Evolutionary conservation across 2,329 filamentous ascomycete species (phyloP).

Genomic region (Tolypocladium inflatum): DNA sequence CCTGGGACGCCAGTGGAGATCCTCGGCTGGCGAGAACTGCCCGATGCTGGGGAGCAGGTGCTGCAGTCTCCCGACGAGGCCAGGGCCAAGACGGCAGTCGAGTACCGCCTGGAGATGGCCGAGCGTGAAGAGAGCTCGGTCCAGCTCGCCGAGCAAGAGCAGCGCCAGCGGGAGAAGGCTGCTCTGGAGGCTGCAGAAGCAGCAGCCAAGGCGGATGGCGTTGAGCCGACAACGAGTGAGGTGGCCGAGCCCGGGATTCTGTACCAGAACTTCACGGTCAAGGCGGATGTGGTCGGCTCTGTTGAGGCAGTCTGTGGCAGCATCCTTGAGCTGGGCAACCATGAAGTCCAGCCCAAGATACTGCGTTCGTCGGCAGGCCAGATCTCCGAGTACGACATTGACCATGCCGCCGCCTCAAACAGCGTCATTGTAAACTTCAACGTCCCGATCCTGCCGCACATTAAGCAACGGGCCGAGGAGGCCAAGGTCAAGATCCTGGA

Average conservation of each 20-base stretch:
- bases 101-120: constrained; percentile 62
- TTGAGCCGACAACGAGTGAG: constrained; percentile 21
- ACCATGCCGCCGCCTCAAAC: constrained; percentile 70
- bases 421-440: constrained; percentile 86
- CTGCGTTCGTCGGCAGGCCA: constrained; percentile 70
- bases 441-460: constrained; percentile 54
- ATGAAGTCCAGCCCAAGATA: constrained; percentile 70
- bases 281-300: constrained; percentile 87
- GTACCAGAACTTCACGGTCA: constrained; percentile 73
- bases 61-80: constrained; percentile 74
- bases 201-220: constrained; percentile 23
- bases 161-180: constrained; percentile 47
- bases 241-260: constrained; percentile 32
- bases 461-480: constrained; percentile 59
- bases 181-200: constrained; percentile 27
- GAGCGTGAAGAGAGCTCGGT: constrained; percentile 67
- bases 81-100: constrained; percentile 67
- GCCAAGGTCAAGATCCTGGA: constrained; percentile 71
- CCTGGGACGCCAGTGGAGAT: constrained; percentile 89
- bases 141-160: constrained; percentile 67
- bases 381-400: constrained; percentile 77
- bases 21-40: constrained; percentile 81
- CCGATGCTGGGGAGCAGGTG: constrained; percentile 77
- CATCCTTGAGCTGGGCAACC: constrained; percentile 69
- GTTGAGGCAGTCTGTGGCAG: constrained; percentile 81